These are phyloP conservation scores for Nannochloropsis oceanica DNA, from an alignment of 108 stramenopile genomes.

Conservation along the genomic window DNA sequence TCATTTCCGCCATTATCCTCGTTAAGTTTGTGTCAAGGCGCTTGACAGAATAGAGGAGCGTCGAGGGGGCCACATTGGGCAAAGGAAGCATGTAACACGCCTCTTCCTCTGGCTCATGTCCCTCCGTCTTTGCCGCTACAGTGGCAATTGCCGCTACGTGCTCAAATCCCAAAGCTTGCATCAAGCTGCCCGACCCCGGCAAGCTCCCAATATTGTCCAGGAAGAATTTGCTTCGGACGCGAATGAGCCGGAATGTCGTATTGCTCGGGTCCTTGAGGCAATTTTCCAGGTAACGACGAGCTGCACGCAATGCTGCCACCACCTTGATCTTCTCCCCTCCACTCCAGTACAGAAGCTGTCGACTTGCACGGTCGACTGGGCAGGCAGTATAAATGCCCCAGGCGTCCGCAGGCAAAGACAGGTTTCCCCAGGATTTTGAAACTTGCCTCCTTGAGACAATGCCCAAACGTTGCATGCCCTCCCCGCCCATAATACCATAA, in stretches of 20 bases:
- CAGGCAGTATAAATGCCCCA: not conserved
- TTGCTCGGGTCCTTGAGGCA: not conserved
- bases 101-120: not conserved
- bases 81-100: not conserved
- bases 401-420: not conserved
- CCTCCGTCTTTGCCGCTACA: not conserved
- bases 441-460: not conserved
- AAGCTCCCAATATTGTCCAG: not conserved
- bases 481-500: not conserved
- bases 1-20: not conserved
- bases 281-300: not conserved
- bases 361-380: not conserved
- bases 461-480: not conserved
- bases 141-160: not conserved
- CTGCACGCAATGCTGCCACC: not conserved
- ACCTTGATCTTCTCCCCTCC: not conserved
- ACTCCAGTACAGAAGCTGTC: not conserved
- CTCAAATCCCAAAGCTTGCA: not conserved
- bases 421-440: not conserved
- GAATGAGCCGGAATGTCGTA: not conserved
- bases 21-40: not conserved
- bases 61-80: not conserved
- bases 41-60: not conserved
- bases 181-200: not conserved
- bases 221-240: not conserved